A percentile compares a stretch with the other conserved stretches of the same genome.
Evolutionary conservation across 2,329 filamentous ascomycete species (phyloP).

Genomic region (Hymenoscyphus fraxineus): DNA sequence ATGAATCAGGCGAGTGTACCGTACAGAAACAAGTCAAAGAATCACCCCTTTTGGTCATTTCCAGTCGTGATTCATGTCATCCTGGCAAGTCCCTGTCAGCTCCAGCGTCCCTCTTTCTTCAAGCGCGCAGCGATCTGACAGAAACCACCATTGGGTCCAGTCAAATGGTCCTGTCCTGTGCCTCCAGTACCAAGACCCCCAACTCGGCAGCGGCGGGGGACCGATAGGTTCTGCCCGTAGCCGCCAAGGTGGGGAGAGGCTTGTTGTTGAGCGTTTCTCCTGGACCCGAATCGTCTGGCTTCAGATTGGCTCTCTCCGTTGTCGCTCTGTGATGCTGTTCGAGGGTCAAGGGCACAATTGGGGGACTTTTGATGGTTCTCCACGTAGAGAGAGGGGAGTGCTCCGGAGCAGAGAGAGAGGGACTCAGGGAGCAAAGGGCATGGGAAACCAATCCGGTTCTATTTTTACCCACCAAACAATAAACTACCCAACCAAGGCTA

Average conservation of each 20-base stretch:
- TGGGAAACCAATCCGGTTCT: background rate
- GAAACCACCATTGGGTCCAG: constrained; percentile 2
- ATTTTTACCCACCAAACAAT: background rate
- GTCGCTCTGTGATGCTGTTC: constrained; percentile 1
- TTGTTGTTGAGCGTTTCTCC: background rate
- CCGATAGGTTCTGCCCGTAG: constrained; percentile 21
- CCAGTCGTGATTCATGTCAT: background rate
- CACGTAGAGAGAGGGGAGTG: background rate
- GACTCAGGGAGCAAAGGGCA: background rate
- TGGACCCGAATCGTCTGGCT: background rate
- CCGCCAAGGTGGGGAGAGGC: constrained; percentile 22
- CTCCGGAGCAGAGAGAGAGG: background rate
- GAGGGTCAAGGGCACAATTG: background rate
- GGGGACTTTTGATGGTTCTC: background rate
- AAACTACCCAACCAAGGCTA: background rate
- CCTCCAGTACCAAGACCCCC: constrained; percentile 3
- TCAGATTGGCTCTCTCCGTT: background rate
- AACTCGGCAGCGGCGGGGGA: constrained; percentile 10
- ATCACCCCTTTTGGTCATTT: background rate
- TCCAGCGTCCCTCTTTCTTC: constrained; percentile 3
- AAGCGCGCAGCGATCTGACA: constrained; percentile 15
- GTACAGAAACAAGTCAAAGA: background rate
- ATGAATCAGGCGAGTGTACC: background rate
- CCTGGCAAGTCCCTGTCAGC: background rate
- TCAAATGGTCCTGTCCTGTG: constrained; percentile 8